phyloP scores from a whole-genome alignment of 2,329 filamentous ascomycete genomes.

The Curvularia spicifera region DNA sequence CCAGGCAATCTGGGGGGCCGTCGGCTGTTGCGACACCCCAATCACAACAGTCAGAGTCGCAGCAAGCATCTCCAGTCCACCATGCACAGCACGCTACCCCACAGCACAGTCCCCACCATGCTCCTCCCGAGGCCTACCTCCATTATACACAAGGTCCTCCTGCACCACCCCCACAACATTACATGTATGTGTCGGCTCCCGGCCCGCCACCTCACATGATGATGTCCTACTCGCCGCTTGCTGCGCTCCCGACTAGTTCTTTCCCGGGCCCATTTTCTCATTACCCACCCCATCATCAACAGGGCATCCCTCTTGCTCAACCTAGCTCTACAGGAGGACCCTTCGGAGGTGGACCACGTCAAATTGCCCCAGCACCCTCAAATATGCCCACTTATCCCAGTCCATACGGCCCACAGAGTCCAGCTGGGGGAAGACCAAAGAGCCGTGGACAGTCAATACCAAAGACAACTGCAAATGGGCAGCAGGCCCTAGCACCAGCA shows the following conservation, averaged over 20 bases:
- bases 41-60: conserved; percentile 20
- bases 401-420: conserved; percentile 40
- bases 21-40: conserved; percentile 28
- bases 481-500: conserved; percentile 41
- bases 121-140: conserved; percentile 30
- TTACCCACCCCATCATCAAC: conserved; percentile 23
- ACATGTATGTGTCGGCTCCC: conserved; percentile 27
- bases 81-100: conserved; percentile 14
- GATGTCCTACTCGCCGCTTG: conserved; percentile 37
- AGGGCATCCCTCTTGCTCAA: conserved; percentile 15
- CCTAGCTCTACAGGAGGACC: conserved; percentile 18
- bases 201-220: conserved; percentile 33
- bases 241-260: conserved; percentile 32
- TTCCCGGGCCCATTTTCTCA: conserved; percentile 19
- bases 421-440: conserved; percentile 30
- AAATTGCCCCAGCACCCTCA: conserved; percentile 36
- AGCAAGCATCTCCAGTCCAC: conserved; percentile 27
- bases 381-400: conserved; percentile 35
- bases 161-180: conserved; percentile 29
- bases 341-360: conserved; percentile 22
- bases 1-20: conserved; percentile 27
- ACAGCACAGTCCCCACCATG: conserved; percentile 27
- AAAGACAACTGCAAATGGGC: conserved; percentile 23
- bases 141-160: conserved; percentile 27
- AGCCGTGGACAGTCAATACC: conserved; percentile 29